Conservation (phyloP, 2,329 filamentous ascomycete genomes). For the Graphium sp. region DNA sequence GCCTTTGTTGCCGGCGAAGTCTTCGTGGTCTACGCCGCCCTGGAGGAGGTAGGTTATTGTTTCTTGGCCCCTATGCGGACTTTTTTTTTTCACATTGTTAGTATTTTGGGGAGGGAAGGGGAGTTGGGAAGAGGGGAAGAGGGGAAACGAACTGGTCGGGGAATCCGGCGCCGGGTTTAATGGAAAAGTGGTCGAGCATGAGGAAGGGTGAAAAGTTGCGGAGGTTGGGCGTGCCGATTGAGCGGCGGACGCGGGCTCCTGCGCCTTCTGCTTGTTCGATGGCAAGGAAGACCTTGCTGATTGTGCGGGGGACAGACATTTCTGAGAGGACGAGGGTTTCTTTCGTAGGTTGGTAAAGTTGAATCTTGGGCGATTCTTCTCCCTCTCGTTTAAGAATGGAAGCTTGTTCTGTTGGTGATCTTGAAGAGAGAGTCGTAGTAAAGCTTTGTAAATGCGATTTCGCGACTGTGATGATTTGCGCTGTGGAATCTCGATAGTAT, state of each 20-base stretch:
- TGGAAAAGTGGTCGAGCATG: constrained; percentile 87
- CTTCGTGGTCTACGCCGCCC: constrained; percentile 79
- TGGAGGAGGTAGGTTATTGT: constrained; percentile 78
- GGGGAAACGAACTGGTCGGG: constrained; percentile 49
- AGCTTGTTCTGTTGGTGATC: too few relatives aligned
- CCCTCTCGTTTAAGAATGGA: too few relatives aligned
- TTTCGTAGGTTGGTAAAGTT: too few relatives aligned
- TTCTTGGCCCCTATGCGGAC: constrained; percentile 63
- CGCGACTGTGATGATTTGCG: too few relatives aligned
- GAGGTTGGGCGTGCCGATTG: constrained; percentile 69
- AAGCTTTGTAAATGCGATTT: too few relatives aligned
- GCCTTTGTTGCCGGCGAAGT: constrained; percentile 74
- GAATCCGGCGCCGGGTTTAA: constrained; percentile 69
- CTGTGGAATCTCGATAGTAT: too few relatives aligned
- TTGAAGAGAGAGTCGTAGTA: too few relatives aligned
- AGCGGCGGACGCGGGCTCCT: constrained; percentile 72
- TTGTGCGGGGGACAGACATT: constrained; percentile 56
- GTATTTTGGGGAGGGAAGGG: background rate
- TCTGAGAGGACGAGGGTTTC: constrained; percentile 19
- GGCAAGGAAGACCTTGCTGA: constrained; percentile 71
- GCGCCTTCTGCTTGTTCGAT: constrained; percentile 76
- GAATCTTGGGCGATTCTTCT: too few relatives aligned
- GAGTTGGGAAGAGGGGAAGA: background rate
- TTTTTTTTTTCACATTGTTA: constrained; percentile 3
- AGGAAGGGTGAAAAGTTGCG: constrained; percentile 84